phyloP scores from a whole-genome alignment of 2,329 filamentous ascomycete genomes.

The Furcasterigmium sp. region DNA sequence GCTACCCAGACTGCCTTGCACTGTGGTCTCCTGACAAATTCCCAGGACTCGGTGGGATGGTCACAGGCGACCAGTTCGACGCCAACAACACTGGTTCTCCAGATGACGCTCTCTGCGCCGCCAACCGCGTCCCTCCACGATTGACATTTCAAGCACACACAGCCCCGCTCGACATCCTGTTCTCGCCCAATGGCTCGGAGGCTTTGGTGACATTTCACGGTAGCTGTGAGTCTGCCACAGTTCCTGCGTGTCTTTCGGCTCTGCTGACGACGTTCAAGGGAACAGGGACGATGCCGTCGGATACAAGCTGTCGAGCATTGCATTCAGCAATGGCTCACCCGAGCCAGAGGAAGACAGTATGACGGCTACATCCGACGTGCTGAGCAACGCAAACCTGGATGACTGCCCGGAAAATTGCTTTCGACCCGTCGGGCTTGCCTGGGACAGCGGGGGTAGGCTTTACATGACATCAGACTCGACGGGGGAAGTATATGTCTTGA shows the following conservation, averaged over 20 bases:
- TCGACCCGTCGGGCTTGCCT: constrained; percentile 43
- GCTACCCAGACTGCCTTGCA: constrained; percentile 66
- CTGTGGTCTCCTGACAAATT: constrained; percentile 48
- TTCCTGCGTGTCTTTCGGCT: neutral
- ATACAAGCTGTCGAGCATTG: constrained; percentile 36
- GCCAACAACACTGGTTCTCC: constrained; percentile 17
- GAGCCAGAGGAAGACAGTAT: constrained; percentile 31
- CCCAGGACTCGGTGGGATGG: constrained; percentile 33
- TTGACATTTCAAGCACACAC: constrained; percentile 57
- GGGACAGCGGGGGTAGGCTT: constrained; percentile 34
- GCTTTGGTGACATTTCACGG: constrained; percentile 61
- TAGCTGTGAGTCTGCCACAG: constrained; percentile 46
- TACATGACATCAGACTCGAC: constrained; percentile 49
- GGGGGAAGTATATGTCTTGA: constrained; percentile 48
- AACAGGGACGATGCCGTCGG: constrained; percentile 34
- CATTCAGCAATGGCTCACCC: constrained; percentile 39
- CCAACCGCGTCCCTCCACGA: constrained; percentile 39
- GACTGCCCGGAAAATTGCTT: constrained; percentile 44
- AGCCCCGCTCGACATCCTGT: constrained; percentile 61
- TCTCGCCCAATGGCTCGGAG: constrained; percentile 45
- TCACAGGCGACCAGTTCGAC: constrained; percentile 43
- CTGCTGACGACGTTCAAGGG: constrained; percentile 20
- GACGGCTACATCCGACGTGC: constrained; percentile 42
- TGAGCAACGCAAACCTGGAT: constrained; percentile 47
- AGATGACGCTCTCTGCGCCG: constrained; percentile 37